Percentiles rank a stretch among this genome's conserved stretches.
phyloP scores from a whole-genome alignment of 805 yeast species.

The Myxozyma nipponensis region DNA sequence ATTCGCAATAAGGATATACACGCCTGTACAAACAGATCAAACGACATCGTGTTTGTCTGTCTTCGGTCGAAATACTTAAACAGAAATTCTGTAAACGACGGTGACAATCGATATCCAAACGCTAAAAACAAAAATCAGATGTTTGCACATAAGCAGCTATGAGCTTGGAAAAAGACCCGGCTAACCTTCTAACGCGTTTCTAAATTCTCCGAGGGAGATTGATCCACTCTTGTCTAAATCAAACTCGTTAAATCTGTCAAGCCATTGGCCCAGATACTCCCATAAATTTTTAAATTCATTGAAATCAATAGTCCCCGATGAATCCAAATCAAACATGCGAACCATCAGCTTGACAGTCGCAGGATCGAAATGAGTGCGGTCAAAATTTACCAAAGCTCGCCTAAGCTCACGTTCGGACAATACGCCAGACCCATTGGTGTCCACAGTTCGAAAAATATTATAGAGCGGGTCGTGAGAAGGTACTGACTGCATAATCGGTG shows the following conservation, averaged over 20 bases:
- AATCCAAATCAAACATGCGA: slow-evolving; percentile 51
- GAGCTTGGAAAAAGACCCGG: background rate
- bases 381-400: slow-evolving; percentile 57
- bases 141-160: background rate
- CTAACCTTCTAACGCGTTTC: slow-evolving; percentile 47
- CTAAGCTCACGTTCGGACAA: slow-evolving; percentile 57
- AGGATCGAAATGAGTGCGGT: slow-evolving; percentile 57
- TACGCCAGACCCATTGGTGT: slow-evolving; percentile 20
- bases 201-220: slow-evolving; percentile 64
- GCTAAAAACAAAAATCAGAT: slow-evolving; percentile 36
- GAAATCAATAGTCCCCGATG: slow-evolving; percentile 46
- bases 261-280: slow-evolving; percentile 66
- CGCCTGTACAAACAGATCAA: slow-evolving; percentile 78
- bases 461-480: slow-evolving; percentile 6
- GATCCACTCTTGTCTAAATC: slow-evolving; percentile 57
- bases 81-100: slow-evolving; percentile 53
- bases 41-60: slow-evolving; percentile 47
- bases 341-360: slow-evolving; percentile 62
- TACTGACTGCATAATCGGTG: slow-evolving; percentile 6
- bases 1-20: slow-evolving; percentile 71
- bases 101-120: slow-evolving; percentile 61
- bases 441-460: slow-evolving; percentile 31
- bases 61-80: slow-evolving; percentile 45
- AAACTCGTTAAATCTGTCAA: slow-evolving; percentile 57
- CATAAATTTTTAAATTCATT: slow-evolving; percentile 61